Evolutionary conservation across 2,329 filamentous ascomycete species (phyloP).

Genomic region (Didymella pomorum): DNA sequence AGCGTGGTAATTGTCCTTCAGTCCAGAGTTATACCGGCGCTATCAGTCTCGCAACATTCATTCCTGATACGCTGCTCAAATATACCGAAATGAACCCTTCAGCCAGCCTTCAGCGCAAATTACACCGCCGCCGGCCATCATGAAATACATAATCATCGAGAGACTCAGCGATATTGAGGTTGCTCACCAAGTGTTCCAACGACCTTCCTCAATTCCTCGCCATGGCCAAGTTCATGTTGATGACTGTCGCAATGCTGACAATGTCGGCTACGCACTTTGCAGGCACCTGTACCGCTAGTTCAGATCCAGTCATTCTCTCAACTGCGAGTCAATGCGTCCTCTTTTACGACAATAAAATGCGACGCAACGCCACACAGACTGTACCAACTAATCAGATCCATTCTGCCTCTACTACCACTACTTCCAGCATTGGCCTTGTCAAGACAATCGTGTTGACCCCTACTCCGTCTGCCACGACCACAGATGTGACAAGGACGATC

Average conservation of each 20-base stretch:
- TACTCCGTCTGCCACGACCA: background rate
- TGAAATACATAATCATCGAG: background rate
- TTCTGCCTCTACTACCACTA: background rate
- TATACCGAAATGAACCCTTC: background rate
- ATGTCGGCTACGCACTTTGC: background rate
- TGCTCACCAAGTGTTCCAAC: background rate
- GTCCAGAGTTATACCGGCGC: background rate
- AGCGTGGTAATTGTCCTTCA: too few species aligned
- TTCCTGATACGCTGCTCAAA: background rate
- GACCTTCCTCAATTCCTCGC: too few species aligned
- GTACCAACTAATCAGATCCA: background rate
- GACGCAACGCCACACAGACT: background rate
- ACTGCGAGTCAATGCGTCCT: background rate
- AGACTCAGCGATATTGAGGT: background rate
- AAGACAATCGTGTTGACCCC: slow-evolving; percentile 2
- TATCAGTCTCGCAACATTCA: background rate
- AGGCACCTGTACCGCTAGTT: background rate
- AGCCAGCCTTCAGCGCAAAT: background rate
- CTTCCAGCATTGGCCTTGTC: background rate
- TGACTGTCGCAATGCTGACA: background rate
- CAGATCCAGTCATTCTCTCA: background rate
- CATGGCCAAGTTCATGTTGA: background rate
- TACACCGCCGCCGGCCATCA: background rate
- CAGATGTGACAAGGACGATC: background rate
- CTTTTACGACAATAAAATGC: background rate